These are phyloP conservation scores for Colletotrichum aenigma DNA, from an alignment of 2,329 filamentous ascomycete species.

Conservation along the genomic window DNA sequence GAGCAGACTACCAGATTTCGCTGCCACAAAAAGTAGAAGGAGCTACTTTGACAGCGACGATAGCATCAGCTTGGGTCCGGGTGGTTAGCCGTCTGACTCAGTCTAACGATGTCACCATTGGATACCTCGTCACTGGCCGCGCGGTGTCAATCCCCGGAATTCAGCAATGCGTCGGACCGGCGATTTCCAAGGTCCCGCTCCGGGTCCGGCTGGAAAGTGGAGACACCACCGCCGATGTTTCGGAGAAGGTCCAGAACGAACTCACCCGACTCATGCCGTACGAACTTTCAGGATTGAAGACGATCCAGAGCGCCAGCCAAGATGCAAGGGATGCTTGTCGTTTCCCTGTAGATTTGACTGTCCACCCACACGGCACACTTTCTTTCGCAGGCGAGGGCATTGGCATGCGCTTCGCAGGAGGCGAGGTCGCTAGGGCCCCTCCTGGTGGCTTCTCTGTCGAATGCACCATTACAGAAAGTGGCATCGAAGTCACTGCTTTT, in stretches of 20 bases:
- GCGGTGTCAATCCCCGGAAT: not conserved
- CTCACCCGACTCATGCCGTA: not conserved
- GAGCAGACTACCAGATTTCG: not conserved
- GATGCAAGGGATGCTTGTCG: slow-evolving; percentile 4
- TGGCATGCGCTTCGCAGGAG: not conserved
- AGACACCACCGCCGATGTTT: not conserved
- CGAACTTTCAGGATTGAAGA: not conserved
- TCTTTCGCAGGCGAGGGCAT: not conserved
- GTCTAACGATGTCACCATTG: not conserved
- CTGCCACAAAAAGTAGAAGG: not conserved
- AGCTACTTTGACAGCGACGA: not conserved
- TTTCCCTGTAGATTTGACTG: not conserved
- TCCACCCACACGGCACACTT: not conserved
- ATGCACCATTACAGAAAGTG: not conserved
- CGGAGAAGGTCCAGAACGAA: not conserved
- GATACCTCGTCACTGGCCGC: not conserved
- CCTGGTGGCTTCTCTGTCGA: not conserved
- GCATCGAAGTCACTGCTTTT: not conserved
- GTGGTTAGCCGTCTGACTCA: not conserved
- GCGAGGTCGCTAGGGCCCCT: not conserved
- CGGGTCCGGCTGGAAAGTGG: not conserved
- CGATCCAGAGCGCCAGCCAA: not conserved
- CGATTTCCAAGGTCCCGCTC: not conserved
- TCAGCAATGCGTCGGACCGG: not conserved
- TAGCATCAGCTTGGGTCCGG: not conserved